Percentiles rank a stretch among this genome's conserved stretches.
Conservation (phyloP, 2,329 filamentous ascomycete genomes). For the Massarina eburnea region DNA sequence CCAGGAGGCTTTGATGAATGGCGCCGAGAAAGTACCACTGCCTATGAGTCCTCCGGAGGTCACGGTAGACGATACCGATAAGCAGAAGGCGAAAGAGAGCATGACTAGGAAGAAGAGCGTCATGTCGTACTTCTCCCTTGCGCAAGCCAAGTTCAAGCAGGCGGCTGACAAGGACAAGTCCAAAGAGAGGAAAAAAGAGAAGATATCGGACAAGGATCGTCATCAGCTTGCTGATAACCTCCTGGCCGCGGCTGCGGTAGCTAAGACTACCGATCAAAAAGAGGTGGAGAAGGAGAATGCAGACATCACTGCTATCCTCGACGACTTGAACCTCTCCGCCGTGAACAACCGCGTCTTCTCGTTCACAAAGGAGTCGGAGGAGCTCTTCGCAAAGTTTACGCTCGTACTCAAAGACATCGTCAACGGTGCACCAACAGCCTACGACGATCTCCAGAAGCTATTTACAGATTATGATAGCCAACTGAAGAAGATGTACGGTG, state of each 20-base stretch:
- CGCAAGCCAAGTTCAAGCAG: constrained; percentile 30
- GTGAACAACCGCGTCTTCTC: constrained; percentile 85
- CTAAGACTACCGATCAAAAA: constrained; percentile 37
- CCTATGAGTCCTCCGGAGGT: constrained; percentile 50
- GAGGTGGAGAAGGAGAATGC: constrained; percentile 60
- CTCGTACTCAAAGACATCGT: constrained; percentile 88
- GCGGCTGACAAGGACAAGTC: constrained; percentile 30
- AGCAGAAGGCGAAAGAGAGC: constrained; percentile 32
- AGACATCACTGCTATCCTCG: constrained; percentile 78
- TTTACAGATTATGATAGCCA: constrained; percentile 65
- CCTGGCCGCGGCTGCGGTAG: constrained; percentile 33
- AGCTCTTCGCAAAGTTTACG: constrained; percentile 81
- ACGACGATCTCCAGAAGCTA: constrained; percentile 78
- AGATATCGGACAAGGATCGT: constrained; percentile 40
- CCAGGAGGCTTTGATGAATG: constrained; percentile 49
- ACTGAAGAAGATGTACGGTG: constrained; percentile 63
- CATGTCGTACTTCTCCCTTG: constrained; percentile 35
- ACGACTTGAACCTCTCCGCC: constrained; percentile 79
- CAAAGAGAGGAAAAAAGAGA: constrained; percentile 31
- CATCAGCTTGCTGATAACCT: constrained; percentile 38
- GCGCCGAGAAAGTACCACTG: constrained; percentile 52
- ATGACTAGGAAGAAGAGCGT: constrained; percentile 43
- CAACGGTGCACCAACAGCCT: constrained; percentile 90
- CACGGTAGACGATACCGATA: constrained; percentile 28
- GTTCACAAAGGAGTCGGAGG: constrained; percentile 79